Base-by-base conservation (phyloP, 164 flowering plant species). In the Liquidambar formosana region DNA sequence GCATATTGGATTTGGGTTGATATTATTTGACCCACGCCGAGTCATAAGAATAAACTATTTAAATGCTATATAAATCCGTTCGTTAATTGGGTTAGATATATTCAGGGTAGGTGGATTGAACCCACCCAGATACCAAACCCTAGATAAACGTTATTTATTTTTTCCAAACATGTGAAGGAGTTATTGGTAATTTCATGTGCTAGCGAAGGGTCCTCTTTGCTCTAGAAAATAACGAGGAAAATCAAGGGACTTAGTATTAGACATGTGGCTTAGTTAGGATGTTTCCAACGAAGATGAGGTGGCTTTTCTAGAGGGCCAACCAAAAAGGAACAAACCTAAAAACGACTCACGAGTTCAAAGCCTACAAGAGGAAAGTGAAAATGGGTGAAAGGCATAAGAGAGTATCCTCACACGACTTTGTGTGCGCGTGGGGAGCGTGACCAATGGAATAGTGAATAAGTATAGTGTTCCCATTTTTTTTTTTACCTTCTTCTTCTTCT, bases 231-330 rank as follows among this genome's bases (percentile, higher is more conserved):
- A 26, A 27, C 23, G 10, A 15, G 23, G 49, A 53, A 19, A 43
- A 54, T 19, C 61, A 54, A 14, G 27, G 33, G 62, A 57, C 1
- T 6, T 33, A 33, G 41, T 33, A 33, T 33, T 33, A 33, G 41
- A 33, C 41, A 33, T 6, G 41, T 33, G 41, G 41, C 41, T 33
- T 2, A 33, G 6, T n/a, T 26, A 2, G 52, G 61, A 56, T 54
- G 57, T 21, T 38, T 51, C 68, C 19, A 15, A 13, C 16, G 21
- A 56, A 51, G 45, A 23, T 66, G 43, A 66, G 62, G 41, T 33
- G 41, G 2, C 41, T 33, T 33, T 33, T 33, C 41, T 33, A 33
- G 69, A 41, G 12, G 28, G 69, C 69, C 69, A 54, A 38, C 69
- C 22, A 66, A 54, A 61, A 43, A 43, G 1, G 25, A 66, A 56